These are phyloP conservation scores for Fusarium sp. DNA, from an alignment of 2,329 filamentous ascomycete genomes.

Conservation along the genomic window DNA sequence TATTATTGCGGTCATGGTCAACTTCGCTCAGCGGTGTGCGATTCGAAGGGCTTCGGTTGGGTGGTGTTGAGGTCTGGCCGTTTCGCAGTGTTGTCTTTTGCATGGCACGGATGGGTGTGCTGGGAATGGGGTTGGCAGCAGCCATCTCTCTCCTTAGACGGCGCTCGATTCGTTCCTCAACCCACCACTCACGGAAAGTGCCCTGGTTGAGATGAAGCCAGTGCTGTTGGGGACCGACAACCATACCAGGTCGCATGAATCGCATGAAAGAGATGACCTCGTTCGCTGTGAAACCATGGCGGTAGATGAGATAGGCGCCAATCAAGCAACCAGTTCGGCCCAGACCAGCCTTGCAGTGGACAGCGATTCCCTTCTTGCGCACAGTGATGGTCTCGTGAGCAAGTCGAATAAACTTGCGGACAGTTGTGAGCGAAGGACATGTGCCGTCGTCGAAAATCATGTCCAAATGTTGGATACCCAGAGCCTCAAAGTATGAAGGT, in stretches of 20 bases:
- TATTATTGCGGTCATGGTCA: slow-evolving; percentile 78
- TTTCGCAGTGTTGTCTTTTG: slow-evolving; percentile 69
- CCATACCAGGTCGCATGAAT: slow-evolving; percentile 99
- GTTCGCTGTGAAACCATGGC: slow-evolving; percentile 96
- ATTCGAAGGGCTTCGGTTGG: slow-evolving; percentile 78
- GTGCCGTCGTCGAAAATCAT: slow-evolving; percentile 99
- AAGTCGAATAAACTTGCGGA: slow-evolving; percentile 93
- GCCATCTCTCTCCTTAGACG: slow-evolving; percentile 70
- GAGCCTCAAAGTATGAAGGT: slow-evolving; percentile 93
- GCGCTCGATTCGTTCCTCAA: slow-evolving; percentile 84
- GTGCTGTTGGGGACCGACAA: slow-evolving; percentile 97
- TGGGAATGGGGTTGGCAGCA: slow-evolving; percentile 61
- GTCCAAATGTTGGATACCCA: slow-evolving; percentile 95
- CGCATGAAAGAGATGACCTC: slow-evolving; percentile 98
- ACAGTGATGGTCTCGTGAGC: slow-evolving; percentile 94
- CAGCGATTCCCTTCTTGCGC: slow-evolving; percentile 91
- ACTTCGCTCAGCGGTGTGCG: slow-evolving; percentile 94
- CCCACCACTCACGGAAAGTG: slow-evolving; percentile 98
- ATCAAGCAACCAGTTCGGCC: slow-evolving; percentile 96
- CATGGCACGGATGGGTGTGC: slow-evolving; percentile 70
- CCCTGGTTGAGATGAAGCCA: slow-evolving; percentile 98
- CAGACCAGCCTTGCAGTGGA: slow-evolving; percentile 98
- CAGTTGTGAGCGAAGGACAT: slow-evolving; percentile 87
- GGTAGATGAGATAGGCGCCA: slow-evolving; percentile 96
- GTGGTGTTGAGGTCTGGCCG: slow-evolving; percentile 82